Evolutionary conservation across 108 stramenopile species (phyloP), one percentile per base, ranked within the genome.

Genomic region (Cyclotella choctawhatcheeana): DNA sequence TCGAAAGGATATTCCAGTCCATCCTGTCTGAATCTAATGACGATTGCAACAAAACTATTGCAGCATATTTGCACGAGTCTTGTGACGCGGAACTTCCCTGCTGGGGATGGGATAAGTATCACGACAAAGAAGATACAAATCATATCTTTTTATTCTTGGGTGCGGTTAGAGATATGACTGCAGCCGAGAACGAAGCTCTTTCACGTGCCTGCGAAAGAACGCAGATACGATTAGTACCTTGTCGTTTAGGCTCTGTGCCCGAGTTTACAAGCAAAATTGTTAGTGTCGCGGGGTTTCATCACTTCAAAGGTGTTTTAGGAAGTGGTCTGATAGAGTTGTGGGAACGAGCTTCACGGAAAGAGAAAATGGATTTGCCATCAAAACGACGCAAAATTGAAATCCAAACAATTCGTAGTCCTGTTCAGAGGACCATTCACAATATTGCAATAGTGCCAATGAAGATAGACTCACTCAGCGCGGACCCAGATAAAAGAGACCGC

Each of bases 201-300:
- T 67, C 71, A 27, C 30, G 35, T 31, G 74, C 83, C 1, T 93
- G 92, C 54, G 8, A 55, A 2, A 12, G 30, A 27, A 30, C 53
- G n/a, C 24, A 27, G 0, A 71, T 88, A 43, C 88, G 88, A 24
- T 45, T 85, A 10, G 78, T 87, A 13, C 77, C 75, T 0, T 77
- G 89, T 61, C 83, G 89, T 8, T 81, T 90, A 14, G 89, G 89
- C 10, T 85, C 80, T 16, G 86, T 91, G 0, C 84, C 91, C 7
- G 88, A 89, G 56, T 89, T 92, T 58, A 88, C 91, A 13, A 86
- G 85, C 48, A 92, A 89, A 40, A 92, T 92, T 47, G 60, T 92
- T 29, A 70, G 85, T 48, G 74, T 89, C 21, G 78, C 86, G 37
- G 84, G 87, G 18, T 84, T 77, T 68, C 91, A 92, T 76, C 80